phyloP scores from a whole-genome alignment of 1,139 yeast species.

The Pneumocystis carinii region DNA sequence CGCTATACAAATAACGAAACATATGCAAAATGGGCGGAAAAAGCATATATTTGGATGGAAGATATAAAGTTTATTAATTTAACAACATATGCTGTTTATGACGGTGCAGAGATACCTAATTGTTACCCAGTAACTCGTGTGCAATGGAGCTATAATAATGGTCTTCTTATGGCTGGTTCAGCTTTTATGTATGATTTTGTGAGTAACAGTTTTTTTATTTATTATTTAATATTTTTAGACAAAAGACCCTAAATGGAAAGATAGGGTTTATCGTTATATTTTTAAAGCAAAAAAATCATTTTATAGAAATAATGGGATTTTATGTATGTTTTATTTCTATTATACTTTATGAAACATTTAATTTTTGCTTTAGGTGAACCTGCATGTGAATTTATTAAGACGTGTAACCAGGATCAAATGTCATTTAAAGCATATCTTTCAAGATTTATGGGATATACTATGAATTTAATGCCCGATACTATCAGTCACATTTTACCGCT shows the following conservation, averaged over 20 bases:
- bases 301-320: background rate
- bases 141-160: constrained; percentile 71
- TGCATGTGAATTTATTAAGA: constrained; percentile 45
- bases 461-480: constrained; percentile 42
- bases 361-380: constrained; percentile 38
- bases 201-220: background rate
- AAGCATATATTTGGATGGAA: constrained; percentile 56
- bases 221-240: constrained; percentile 24
- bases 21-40: constrained; percentile 50
- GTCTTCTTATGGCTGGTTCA: constrained; percentile 54
- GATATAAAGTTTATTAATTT: constrained; percentile 34
- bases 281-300: constrained; percentile 32
- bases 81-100: constrained; percentile 34
- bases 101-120: constrained; percentile 54
- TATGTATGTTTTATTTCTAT: background rate
- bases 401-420: constrained; percentile 62
- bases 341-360: background rate
- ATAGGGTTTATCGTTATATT: constrained; percentile 37
- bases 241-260: constrained; percentile 40
- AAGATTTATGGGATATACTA: constrained; percentile 47
- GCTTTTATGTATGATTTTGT: constrained; percentile 50
- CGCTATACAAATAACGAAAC: constrained; percentile 50
- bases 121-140: constrained; percentile 40
- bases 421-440: constrained; percentile 62
- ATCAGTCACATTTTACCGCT: constrained; percentile 31